Percentiles rank a stretch among this genome's conserved stretches.
These are phyloP conservation scores for Zoysia japonica DNA, from an alignment of 176 grass and related monocot genomes.

Conservation along the genomic window DNA sequence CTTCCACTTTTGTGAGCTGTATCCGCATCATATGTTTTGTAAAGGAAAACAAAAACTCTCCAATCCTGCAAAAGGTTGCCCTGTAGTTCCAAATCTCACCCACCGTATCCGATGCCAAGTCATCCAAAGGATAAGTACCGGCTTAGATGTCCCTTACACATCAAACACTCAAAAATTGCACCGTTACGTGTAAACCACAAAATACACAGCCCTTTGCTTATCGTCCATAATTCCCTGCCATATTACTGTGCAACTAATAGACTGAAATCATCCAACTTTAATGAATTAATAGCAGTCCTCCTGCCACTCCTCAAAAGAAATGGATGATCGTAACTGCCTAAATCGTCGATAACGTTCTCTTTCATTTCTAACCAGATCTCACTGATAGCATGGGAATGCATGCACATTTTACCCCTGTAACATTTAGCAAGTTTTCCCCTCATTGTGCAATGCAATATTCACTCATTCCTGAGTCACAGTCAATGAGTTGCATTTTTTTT, in stretches of 20 bases:
- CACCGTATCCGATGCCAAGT: neutral
- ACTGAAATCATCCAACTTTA: neutral
- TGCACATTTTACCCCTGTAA: neutral
- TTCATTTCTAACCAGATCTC: neutral
- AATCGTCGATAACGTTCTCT: neutral
- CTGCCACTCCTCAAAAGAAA: neutral
- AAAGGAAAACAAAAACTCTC: slow-evolving; percentile 14
- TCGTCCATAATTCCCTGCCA: neutral
- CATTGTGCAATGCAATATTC: neutral
- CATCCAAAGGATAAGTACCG: neutral
- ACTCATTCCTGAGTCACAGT: too few relatives aligned
- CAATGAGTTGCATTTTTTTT: neutral
- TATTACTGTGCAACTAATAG: neutral
- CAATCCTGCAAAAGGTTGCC: neutral
- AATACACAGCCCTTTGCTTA: neutral
- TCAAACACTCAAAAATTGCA: too few relatives aligned
- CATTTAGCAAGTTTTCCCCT: neutral
- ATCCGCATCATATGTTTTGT: neutral
- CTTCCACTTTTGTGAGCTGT: slow-evolving; percentile 25
- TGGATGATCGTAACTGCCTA: neutral
- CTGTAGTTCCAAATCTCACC: neutral
- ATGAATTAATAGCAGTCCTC: neutral
- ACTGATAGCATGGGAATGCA: neutral
- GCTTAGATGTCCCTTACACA: neutral
- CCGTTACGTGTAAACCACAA: too few relatives aligned